phyloP scores from a whole-genome alignment of 768 basidiomycete genomes.

The Xerocomus spinulosus region DNA sequence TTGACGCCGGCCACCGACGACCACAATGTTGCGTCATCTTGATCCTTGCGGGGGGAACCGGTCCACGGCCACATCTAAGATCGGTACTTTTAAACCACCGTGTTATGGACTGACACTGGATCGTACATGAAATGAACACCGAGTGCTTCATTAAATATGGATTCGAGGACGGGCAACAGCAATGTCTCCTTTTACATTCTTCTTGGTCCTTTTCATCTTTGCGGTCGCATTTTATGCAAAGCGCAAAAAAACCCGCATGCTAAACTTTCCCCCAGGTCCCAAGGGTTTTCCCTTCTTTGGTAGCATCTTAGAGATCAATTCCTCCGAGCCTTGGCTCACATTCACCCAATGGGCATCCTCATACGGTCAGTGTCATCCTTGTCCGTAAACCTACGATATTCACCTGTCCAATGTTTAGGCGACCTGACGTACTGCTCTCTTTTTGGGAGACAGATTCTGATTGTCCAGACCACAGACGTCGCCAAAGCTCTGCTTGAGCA shows the following conservation, averaged over 20 bases:
- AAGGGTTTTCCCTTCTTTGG: slow-evolving; percentile 31
- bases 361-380: slow-evolving; percentile 17
- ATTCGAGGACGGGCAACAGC: neutral
- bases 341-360: slow-evolving; percentile 30
- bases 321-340: slow-evolving; percentile 29
- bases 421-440: slow-evolving; percentile 29
- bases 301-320: slow-evolving; percentile 22
- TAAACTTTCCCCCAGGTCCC: slow-evolving; percentile 28
- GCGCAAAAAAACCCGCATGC: slow-evolving; percentile 3
- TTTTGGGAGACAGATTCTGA: slow-evolving; percentile 31
- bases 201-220: slow-evolving; percentile 4
- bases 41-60: no score
- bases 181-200: slow-evolving; percentile 8
- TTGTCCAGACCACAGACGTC: slow-evolving; percentile 29
- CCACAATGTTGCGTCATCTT: no score
- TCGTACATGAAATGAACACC: no score
- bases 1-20: no score
- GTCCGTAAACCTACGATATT: neutral
- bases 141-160: no score
- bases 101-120: no score
- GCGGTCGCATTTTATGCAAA: slow-evolving; percentile 14
- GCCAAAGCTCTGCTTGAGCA: slow-evolving; percentile 36
- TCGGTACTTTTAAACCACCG: no score
- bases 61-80: no score
- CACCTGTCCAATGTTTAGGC: slow-evolving; percentile 19